These are phyloP conservation scores for Clonostachys chloroleuca DNA, from an alignment of 2,329 filamentous ascomycete species.

Conservation along the genomic window DNA sequence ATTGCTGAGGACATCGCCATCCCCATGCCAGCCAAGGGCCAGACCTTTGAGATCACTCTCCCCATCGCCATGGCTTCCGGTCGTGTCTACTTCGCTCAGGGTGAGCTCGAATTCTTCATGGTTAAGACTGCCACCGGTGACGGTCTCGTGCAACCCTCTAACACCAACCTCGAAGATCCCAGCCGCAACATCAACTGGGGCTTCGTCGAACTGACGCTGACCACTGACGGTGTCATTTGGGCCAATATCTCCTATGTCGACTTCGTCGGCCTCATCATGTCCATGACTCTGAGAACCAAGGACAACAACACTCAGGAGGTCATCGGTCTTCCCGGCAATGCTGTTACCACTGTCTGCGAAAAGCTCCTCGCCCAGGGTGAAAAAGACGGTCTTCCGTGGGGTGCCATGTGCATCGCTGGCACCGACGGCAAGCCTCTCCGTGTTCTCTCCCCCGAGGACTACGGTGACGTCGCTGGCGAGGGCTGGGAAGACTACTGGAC, in stretches of 20 bases:
- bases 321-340: slow-evolving; percentile 27
- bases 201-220: slow-evolving; percentile 44
- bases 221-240: slow-evolving; percentile 26
- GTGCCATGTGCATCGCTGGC: slow-evolving; percentile 34
- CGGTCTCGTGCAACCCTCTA: slow-evolving; percentile 42
- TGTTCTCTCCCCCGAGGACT: slow-evolving; percentile 37
- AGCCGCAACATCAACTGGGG: slow-evolving; percentile 40
- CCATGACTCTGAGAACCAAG: slow-evolving; percentile 35
- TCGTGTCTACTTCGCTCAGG: slow-evolving; percentile 39
- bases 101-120: slow-evolving; percentile 34
- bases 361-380: slow-evolving; percentile 28
- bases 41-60: slow-evolving; percentile 28
- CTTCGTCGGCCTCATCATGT: slow-evolving; percentile 45
- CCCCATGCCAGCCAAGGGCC: slow-evolving; percentile 27
- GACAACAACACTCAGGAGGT: slow-evolving; percentile 29
- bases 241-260: slow-evolving; percentile 48
- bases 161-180: slow-evolving; percentile 34
- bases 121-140: slow-evolving; percentile 20
- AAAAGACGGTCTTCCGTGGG: slow-evolving; percentile 35
- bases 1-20: slow-evolving; percentile 36
- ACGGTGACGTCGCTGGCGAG: slow-evolving; percentile 22
- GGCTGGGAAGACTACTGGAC: slow-evolving; percentile 36
- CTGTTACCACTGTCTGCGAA: slow-evolving; percentile 32
- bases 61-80: slow-evolving; percentile 33
- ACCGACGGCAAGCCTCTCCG: slow-evolving; percentile 31